Evolutionary conservation across 495 filamentous ascomycete genomes (phyloP).

Genomic region (Astrothelium macrocarpum): DNA sequence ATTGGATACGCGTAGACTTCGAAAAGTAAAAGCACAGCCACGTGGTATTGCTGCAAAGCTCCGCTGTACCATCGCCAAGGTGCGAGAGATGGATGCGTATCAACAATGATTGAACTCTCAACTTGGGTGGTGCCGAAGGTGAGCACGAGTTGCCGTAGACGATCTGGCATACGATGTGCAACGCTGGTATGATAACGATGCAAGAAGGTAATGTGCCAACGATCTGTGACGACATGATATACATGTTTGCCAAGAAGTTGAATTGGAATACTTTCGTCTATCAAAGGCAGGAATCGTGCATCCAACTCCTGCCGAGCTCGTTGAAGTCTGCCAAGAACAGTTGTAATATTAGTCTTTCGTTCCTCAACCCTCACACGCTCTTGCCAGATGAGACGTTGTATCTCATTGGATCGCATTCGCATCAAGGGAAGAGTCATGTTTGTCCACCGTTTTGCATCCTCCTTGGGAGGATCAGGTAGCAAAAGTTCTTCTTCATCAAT

Average conservation of each 20-base stretch:
- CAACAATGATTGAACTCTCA: constrained; percentile 51
- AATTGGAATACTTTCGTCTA: constrained; percentile 47
- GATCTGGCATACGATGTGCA: constrained; percentile 42
- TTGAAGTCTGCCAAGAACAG: constrained; percentile 51
- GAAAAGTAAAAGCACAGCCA: constrained; percentile 36
- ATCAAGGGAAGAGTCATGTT: constrained; percentile 55
- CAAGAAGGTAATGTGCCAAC: constrained; percentile 54
- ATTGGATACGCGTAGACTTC: constrained; percentile 49
- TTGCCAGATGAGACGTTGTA: constrained; percentile 55
- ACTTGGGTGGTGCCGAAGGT: constrained; percentile 43
- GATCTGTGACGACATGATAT: constrained; percentile 50
- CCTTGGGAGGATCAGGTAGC: constrained; percentile 26
- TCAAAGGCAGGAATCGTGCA: constrained; percentile 48
- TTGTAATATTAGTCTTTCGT: constrained; percentile 47
- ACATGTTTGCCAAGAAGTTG: constrained; percentile 51
- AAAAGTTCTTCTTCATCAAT: constrained; percentile 53
- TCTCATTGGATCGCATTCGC: constrained; percentile 63
- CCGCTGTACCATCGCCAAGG: constrained; percentile 39
- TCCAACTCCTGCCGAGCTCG: constrained; percentile 49
- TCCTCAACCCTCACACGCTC: constrained; percentile 53
- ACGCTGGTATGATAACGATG: constrained; percentile 43
- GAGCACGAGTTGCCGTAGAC: constrained; percentile 40
- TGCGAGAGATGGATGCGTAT: constrained; percentile 42
- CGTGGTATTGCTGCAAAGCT: constrained; percentile 41
- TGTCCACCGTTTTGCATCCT: constrained; percentile 50